phyloP scores from a whole-genome alignment of 2,329 filamentous ascomycete genomes.

The Uncinocarpus reesii region DNA sequence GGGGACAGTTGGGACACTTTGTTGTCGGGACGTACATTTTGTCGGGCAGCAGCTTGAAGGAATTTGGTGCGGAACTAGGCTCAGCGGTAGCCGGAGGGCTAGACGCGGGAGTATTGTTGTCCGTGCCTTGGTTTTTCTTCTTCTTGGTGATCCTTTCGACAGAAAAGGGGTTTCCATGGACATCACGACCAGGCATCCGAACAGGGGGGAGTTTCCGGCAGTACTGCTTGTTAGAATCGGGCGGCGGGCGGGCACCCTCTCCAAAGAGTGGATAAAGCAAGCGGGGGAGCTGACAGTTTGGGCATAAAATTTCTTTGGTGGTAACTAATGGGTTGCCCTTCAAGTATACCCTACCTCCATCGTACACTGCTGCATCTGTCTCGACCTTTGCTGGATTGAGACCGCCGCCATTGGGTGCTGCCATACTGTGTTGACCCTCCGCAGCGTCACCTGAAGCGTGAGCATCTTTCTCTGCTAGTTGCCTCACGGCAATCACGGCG shows the following conservation, averaged over 20 bases:
- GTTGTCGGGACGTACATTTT: conserved; percentile 34
- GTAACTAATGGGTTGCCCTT: conserved; percentile 51
- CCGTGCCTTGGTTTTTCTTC: conserved; percentile 30
- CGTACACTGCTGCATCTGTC: conserved; percentile 44
- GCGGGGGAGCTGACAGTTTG: conserved; percentile 50
- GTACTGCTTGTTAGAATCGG: conserved; percentile 46
- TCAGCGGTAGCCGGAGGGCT: conserved; percentile 29
- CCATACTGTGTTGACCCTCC: conserved; percentile 24
- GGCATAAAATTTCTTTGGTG: conserved; percentile 50
- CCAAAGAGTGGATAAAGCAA: conserved; percentile 49
- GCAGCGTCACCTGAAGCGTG: conserved; percentile 25
- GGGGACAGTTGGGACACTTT: conserved; percentile 50
- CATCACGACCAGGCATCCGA: conserved; percentile 48
- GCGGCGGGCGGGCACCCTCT: conserved; percentile 38
- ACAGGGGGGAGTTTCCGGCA: conserved; percentile 52
- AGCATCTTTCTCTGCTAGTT: conserved; percentile 35
- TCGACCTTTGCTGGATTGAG: conserved; percentile 34
- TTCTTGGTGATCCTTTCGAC: conserved; percentile 40
- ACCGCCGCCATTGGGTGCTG: conserved; percentile 26
- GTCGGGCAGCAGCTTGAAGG: conserved; percentile 27
- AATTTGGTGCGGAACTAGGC: conserved; percentile 16
- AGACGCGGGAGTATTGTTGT: conserved; percentile 28
- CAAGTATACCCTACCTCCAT: conserved; percentile 44
- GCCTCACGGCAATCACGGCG: conserved; percentile 36
- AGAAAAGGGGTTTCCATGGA: conserved; percentile 46